Percentiles rank a stretch among this genome's conserved stretches.
Conservation (phyloP, 495 filamentous ascomycete genomes). For the Xylaria scruposa region DNA sequence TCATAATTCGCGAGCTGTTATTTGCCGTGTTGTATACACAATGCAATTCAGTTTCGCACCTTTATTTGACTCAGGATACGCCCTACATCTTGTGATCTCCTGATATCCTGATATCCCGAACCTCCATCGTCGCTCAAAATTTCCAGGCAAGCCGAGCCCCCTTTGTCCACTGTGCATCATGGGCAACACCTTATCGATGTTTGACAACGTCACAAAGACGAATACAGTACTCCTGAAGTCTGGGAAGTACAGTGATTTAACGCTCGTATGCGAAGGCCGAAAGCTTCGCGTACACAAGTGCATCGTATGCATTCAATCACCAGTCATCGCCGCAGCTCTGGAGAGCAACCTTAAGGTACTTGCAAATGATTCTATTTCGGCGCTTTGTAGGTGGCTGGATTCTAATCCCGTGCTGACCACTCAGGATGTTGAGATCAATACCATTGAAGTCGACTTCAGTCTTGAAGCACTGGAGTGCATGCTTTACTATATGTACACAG, state of each 20-base stretch:
- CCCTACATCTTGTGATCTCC: no score
- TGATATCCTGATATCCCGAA: no score
- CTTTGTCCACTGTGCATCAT: no score
- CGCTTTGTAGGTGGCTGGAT: not conserved
- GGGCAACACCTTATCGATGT: no score
- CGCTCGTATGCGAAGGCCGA: not conserved
- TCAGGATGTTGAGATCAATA: not conserved
- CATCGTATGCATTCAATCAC: not conserved
- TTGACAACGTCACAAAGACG: no score
- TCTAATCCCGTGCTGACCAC: not conserved
- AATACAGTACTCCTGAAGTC: not conserved
- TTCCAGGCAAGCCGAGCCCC: no score
- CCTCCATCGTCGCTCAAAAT: no score
- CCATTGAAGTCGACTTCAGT: not conserved
- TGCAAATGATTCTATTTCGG: not conserved
- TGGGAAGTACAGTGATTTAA: not conserved
- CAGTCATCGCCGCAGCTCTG: not conserved
- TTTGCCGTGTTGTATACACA: no score
- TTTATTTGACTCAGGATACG: no score
- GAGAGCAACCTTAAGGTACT: not conserved
- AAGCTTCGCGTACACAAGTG: not conserved
- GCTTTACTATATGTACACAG: constrained; percentile 7
- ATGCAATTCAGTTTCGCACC: no score
- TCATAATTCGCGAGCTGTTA: no score
- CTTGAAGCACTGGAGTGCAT: not conserved